These are phyloP conservation scores for Colletotrichum karsti DNA, from an alignment of 2,329 filamentous ascomycete species.

Conservation along the genomic window DNA sequence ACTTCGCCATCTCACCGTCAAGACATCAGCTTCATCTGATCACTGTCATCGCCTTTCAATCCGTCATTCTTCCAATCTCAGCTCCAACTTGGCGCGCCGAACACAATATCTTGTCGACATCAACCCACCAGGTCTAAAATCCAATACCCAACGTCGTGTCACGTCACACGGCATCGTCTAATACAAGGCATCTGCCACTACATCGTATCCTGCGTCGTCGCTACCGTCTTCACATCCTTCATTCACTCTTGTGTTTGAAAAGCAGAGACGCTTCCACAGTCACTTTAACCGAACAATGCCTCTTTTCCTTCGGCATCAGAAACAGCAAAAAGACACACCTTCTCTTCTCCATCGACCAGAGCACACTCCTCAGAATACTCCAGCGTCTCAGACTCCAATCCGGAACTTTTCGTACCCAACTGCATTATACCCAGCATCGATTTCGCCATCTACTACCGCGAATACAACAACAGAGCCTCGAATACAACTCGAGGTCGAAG, in stretches of 20 bases:
- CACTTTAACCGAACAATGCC: conserved; percentile 3
- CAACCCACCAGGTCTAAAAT: background rate
- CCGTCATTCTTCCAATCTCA: background rate
- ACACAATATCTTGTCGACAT: background rate
- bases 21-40: background rate
- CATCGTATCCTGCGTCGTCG: background rate
- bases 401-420: conserved; percentile 36
- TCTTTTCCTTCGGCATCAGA: conserved; percentile 13
- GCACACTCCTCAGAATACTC: background rate
- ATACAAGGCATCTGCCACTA: background rate
- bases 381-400: background rate
- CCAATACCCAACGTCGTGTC: background rate
- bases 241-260: background rate
- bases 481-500: background rate
- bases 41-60: background rate
- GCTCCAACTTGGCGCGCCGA: background rate
- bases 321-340: conserved; percentile 4
- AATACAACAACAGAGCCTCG: background rate
- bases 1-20: background rate
- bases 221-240: background rate
- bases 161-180: background rate
- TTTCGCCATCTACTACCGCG: background rate
- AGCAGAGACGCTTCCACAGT: background rate
- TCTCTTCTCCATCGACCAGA: background rate
- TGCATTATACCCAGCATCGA: background rate